These are phyloP conservation scores for Cercophora samala DNA, from an alignment of 495 filamentous ascomycete species.

Conservation along the genomic window DNA sequence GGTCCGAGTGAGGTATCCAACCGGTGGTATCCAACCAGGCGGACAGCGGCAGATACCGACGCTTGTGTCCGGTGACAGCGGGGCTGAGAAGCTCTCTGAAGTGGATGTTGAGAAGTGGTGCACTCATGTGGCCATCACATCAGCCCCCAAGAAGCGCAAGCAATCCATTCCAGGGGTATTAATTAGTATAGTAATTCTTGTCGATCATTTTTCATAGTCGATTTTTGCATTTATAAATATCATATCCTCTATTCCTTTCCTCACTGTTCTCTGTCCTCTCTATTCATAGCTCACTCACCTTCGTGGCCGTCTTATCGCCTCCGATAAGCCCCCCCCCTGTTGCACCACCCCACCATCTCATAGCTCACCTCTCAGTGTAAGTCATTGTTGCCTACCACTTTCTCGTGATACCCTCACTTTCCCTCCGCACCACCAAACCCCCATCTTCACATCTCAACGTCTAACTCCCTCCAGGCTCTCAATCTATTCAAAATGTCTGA, in stretches of 20 bases:
- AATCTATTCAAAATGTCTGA: neutral
- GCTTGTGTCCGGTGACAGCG: constrained; percentile 3
- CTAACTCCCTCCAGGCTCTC: too few relatives aligned
- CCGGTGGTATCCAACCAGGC: neutral
- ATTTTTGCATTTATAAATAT: neutral
- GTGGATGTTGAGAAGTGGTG: neutral
- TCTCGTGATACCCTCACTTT: constrained; percentile 1
- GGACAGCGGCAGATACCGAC: constrained; percentile 26
- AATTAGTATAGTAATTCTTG: neutral
- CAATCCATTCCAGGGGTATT: neutral
- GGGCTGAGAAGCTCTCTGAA: constrained; percentile 15
- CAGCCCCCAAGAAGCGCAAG: constrained; percentile 8
- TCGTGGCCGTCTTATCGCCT: neutral
- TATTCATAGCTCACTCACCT: neutral
- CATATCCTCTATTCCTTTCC: constrained; percentile 3
- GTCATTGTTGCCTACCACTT: neutral
- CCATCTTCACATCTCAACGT: neutral
- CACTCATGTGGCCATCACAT: neutral
- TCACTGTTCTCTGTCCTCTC: neutral
- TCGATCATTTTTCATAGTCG: neutral
- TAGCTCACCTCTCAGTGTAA: constrained; percentile 1
- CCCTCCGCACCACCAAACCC: neutral
- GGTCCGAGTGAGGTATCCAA: neutral
- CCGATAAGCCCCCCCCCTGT: neutral
- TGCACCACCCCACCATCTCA: neutral